phyloP scores from a whole-genome alignment of 177 flowering plant genomes.

The Tripterygium wilfordii region DNA sequence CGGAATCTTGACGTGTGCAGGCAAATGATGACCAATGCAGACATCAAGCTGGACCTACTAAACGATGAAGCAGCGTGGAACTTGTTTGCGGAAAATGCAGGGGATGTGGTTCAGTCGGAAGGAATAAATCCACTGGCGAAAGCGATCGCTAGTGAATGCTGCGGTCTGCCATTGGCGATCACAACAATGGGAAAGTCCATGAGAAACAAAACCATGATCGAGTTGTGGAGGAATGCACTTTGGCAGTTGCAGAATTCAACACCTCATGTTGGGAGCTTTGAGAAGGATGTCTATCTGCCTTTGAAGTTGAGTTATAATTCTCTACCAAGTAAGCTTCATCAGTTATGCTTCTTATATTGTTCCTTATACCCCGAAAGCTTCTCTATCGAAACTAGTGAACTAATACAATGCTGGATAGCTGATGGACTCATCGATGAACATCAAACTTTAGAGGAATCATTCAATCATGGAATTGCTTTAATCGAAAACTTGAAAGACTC shows the following conservation, averaged over 20 bases:
- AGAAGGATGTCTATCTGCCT: slow-evolving; percentile 4
- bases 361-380: slow-evolving; percentile 10
- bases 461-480: slow-evolving; percentile 6
- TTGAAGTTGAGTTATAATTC: slow-evolving; percentile 13
- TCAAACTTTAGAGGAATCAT: slow-evolving; percentile 2
- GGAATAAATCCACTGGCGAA: slow-evolving; percentile 16
- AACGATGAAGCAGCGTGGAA: slow-evolving; percentile 26
- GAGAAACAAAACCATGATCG: slow-evolving; percentile 10
- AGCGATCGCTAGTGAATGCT: slow-evolving; percentile 21
- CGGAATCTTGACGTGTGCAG: slow-evolving; percentile 26
- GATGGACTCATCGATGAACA: slow-evolving; percentile 6
- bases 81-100: slow-evolving; percentile 21
- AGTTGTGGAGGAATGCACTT: slow-evolving; percentile 13
- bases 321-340: slow-evolving; percentile 1
- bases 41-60: slow-evolving; percentile 24
- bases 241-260: neutral
- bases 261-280: neutral
- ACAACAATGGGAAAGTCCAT: slow-evolving; percentile 19
- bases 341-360: slow-evolving; percentile 11
- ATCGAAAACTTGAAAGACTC: slow-evolving; percentile 7
- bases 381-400: slow-evolving; percentile 4
- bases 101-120: slow-evolving; percentile 8
- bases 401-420: slow-evolving; percentile 10
- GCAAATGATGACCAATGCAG: slow-evolving; percentile 24
- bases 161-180: slow-evolving; percentile 42